Evolutionary conservation across 1,139 yeast species (phyloP), one percentile per base, ranked within the genome.

Genomic region (Protomyces lactucae-debilis): DNA sequence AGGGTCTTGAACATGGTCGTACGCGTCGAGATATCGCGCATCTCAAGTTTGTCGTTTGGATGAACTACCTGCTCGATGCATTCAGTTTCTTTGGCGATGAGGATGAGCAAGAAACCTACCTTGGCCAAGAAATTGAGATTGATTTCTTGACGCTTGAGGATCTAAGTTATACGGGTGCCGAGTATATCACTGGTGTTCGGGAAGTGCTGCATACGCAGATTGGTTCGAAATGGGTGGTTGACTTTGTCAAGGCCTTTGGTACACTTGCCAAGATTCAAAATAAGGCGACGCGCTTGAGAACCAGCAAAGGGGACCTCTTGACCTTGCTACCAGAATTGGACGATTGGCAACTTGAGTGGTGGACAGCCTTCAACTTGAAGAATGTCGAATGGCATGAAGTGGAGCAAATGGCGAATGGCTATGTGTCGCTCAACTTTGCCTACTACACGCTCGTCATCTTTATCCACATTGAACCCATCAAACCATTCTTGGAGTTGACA

Each of bases 31-130:
- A 59, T 14, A 32, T 39, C 1, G 63, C 52, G 36, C 40, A 52
- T 25, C 23, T 59, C 28, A 53, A 45, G 36, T 52, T 39, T 35
- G 25, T 59, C 52, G 63, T 59, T 32, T 59, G 63, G 63, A 46
- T 52, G 32, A 43, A 51, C 36, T 59, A 35, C 53, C n/a, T 59
- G 45, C 52, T 52, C 18, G 57, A 52, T 52, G 57, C 63, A 14
- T 59, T 59, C 37, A 35, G 57, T 35, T 10, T 36, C 35, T n/a
- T 12, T 32, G 57, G 52, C 10, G 57, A 59, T 9, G 37, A 39
- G 45, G 57, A 52, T n/a, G 52, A 55, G 21, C 18, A 18, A 9
- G 32, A 36, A 25, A 55, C 57, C 12, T 59, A 51, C 35, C 35
- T 40, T 16, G 56, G 63, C 25, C 45, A 39, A 10, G 63, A 52